A percentile compares a stretch with the other conserved stretches of the same genome.
These are phyloP conservation scores for Orbilia oligospora DNA, from an alignment of 2,329 filamentous ascomycete species.

Conservation along the genomic window DNA sequence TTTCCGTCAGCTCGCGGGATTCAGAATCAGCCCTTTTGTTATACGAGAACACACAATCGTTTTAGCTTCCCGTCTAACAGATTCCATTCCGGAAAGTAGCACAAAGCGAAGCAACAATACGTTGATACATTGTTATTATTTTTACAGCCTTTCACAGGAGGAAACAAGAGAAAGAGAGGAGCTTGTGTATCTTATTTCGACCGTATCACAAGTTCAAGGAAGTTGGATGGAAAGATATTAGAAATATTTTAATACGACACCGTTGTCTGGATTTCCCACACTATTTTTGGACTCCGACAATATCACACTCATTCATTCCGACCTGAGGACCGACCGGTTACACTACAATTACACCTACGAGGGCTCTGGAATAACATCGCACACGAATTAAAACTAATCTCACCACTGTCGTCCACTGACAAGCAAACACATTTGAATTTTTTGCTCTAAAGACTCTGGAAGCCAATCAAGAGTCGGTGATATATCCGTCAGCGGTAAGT, in stretches of 20 bases:
- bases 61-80: constrained; percentile 58
- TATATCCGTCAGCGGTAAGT: constrained; percentile 60
- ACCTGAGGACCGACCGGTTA: constrained; percentile 56
- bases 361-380: constrained; percentile 46
- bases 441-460: constrained; percentile 50
- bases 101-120: constrained; percentile 58
- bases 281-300: constrained; percentile 60
- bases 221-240: constrained; percentile 60
- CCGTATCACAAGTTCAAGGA: constrained; percentile 58
- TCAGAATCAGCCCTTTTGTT: constrained; percentile 56
- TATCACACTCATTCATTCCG: constrained; percentile 59
- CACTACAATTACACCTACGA: constrained; percentile 38
- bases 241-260: constrained; percentile 58
- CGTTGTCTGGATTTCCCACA: constrained; percentile 51
- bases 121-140: constrained; percentile 36
- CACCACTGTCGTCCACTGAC: constrained; percentile 47
- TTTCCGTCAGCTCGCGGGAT: constrained; percentile 54
- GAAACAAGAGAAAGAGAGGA: constrained; percentile 36
- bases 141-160: constrained; percentile 40
- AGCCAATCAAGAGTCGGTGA: constrained; percentile 61
- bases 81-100: constrained; percentile 60
- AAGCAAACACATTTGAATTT: constrained; percentile 46
- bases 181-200: constrained; percentile 56
- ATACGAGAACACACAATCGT: constrained; percentile 58
- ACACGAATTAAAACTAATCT: constrained; percentile 51